Conservation (phyloP, 176 grass and related monocot genomes). For the Zoysia pacifica region DNA sequence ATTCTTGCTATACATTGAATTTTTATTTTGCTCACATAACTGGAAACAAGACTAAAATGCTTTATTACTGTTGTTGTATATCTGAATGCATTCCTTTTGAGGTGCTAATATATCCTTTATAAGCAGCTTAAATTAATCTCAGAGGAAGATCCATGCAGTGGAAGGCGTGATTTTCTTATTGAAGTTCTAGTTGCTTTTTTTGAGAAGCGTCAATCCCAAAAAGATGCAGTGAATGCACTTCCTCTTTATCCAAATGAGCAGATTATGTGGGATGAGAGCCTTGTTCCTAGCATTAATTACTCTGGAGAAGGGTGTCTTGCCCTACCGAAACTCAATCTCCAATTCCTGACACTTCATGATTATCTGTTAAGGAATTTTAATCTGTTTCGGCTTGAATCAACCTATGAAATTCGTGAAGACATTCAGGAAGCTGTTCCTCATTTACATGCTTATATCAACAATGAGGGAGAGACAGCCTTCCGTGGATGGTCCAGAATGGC, state of each 20-base stretch:
- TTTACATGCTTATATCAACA: constrained; percentile 92
- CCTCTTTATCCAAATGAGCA: constrained; percentile 98
- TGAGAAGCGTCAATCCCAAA: constrained; percentile 93
- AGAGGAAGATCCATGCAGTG: constrained; percentile 69
- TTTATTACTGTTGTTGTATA: neutral
- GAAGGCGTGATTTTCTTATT: constrained; percentile 85
- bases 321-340: constrained; percentile 95
- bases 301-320: constrained; percentile 99
- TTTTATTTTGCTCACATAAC: constrained; percentile 19
- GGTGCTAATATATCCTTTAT: constrained; percentile 52
- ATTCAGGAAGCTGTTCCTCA: constrained; percentile 97
- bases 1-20: neutral
- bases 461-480: constrained; percentile 92
- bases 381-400: constrained; percentile 97
- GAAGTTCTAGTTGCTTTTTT: constrained; percentile 94
- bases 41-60: neutral
- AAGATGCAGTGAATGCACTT: constrained; percentile 95
- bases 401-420: constrained; percentile 99
- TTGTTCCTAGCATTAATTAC: constrained; percentile 99
- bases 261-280: constrained; percentile 99
- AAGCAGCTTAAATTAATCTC: constrained; percentile 95
- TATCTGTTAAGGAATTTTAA: constrained; percentile 98
- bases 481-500: constrained; percentile 99
- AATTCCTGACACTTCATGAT: constrained; percentile 97
- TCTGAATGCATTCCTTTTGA: constrained; percentile 24